Evolutionary conservation across 1,284 basidiomycete genomes (phyloP), one percentile per base, ranked within the genome.

Genomic region (Heterobasidion annosum): DNA sequence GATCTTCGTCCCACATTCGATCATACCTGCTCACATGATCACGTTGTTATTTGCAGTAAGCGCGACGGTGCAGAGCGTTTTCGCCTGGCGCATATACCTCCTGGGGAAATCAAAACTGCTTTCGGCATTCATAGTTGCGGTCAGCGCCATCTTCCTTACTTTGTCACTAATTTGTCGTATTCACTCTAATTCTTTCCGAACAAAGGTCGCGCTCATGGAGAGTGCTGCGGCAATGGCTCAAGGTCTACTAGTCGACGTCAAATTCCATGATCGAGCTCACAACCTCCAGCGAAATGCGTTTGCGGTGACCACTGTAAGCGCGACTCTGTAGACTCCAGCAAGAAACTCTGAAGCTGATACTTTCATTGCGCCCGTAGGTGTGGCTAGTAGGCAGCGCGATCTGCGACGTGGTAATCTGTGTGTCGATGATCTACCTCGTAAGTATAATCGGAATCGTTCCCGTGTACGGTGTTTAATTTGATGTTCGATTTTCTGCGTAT

Each of bases 51-150:
- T 10, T 37, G 8, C 16, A 61, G 59, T 56, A 4, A 56, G 52
- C 44, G 40, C 50, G 1, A 51, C 50, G 1, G 54, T 59, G 2
- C 59, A 61, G 32, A 46, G n/a, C 9, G 57, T 57, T 46, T 59
- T 54, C 50, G 54, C 59, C 0, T 61, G 56, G 56, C 44, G 59
- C 8, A 58, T 61, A n/a, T 56, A 56, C 42, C 50, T 57, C 10
- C 46, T 60, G 6, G 54, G 59, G 37, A 19, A 25, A 13, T 58
- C 56, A 1, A 51, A 34, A 18, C 2, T 49, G 1, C 52, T 60
- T 1, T 16, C 40, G 5, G 44, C 33, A 3, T 34, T 50, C 47
- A 54, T 60, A 19, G 53, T 35, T 12, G 13, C 15, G 12, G 34
- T 44, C 10, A 10, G 10, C 8, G 7, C 3, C 37, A 40, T 40